Evolutionary conservation across 1,284 basidiomycete species (phyloP).

Genomic region (Inonotus hispidus): DNA sequence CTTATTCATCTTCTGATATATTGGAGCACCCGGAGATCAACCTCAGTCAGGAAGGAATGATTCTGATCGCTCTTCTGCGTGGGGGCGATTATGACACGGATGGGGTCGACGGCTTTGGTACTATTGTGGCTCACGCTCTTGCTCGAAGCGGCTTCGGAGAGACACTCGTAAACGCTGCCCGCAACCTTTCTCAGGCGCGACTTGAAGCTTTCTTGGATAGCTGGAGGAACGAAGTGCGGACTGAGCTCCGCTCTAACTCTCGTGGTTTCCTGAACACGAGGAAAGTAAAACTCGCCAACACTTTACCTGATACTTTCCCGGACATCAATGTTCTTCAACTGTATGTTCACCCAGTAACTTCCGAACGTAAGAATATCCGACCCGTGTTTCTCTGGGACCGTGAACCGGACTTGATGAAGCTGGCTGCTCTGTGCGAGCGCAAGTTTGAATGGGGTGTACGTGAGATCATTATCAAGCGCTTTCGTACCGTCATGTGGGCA

Average conservation of each 20-base stretch:
- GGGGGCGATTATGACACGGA: conserved; percentile 88
- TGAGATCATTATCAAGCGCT: conserved; percentile 72
- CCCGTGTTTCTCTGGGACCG: conserved; percentile 43
- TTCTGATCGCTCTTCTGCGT: conserved; percentile 80
- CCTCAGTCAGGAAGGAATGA: conserved; percentile 70
- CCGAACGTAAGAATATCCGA: conserved; percentile 38
- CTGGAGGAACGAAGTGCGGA: conserved; percentile 61
- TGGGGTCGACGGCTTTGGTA: conserved; percentile 60
- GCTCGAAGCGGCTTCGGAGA: conserved; percentile 71
- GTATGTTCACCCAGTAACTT: conserved; percentile 74
- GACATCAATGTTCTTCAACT: conserved; percentile 62
- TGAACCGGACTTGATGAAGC: conserved; percentile 66
- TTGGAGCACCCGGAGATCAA: conserved; percentile 45
- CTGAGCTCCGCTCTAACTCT: conserved; percentile 70
- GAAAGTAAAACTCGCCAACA: conserved; percentile 52
- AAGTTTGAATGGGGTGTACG: conserved; percentile 89
- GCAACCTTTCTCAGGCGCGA: conserved; percentile 38
- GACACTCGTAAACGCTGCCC: conserved; percentile 55
- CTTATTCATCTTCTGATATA: conserved; percentile 56
- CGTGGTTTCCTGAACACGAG: conserved; percentile 56
- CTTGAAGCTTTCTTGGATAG: conserved; percentile 50
- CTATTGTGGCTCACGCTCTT: conserved; percentile 58
- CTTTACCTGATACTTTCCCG: conserved; percentile 61
- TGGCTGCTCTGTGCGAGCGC: conserved; percentile 74
- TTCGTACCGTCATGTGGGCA: conserved; percentile 72